A percentile compares a stretch with the other conserved stretches of the same genome.
Evolutionary conservation across 202 grass and related monocot species (phyloP).

Genomic region (Zoysia matrella): DNA sequence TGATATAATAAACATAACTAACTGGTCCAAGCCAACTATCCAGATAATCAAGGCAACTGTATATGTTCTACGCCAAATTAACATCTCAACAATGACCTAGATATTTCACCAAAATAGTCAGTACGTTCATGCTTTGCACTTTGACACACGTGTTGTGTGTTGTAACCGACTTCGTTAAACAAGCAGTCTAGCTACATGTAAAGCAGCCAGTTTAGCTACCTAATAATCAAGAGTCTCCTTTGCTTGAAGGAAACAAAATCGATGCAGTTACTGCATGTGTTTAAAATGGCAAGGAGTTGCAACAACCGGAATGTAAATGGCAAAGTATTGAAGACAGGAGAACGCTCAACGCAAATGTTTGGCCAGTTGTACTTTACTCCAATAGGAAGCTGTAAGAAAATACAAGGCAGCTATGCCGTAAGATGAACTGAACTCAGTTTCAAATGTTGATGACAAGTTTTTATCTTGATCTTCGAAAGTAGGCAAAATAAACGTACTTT

Average conservation of each 20-base stretch:
- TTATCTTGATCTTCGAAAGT: too few species aligned
- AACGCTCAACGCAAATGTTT: conserved; percentile 30
- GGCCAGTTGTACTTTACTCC: conserved; percentile 46
- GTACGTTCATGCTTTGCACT: neutral
- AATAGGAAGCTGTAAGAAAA: conserved; percentile 38
- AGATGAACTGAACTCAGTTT: conserved; percentile 9
- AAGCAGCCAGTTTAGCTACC: conserved; percentile 19
- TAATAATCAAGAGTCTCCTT: conserved; percentile 25
- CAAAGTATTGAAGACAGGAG: conserved; percentile 36
- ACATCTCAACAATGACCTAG: conserved; percentile 11
- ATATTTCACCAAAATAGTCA: conserved; percentile 13
- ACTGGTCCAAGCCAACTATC: neutral
- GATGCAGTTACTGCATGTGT: conserved; percentile 24
- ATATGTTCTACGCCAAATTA: conserved; percentile 1
- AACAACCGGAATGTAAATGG: conserved; percentile 48
- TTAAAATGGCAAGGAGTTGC: conserved; percentile 38
- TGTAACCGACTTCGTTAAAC: conserved; percentile 37
- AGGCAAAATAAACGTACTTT: too few species aligned
- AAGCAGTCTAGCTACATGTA: neutral
- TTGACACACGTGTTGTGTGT: neutral
- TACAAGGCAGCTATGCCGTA: conserved; percentile 17
- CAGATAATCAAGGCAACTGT: neutral
- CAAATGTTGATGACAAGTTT: neutral
- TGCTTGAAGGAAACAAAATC: conserved; percentile 38
- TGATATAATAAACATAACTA: too few species aligned